Base-by-base conservation (phyloP, 768 basidiomycete species). In the Pisolithus microcarpus region DNA sequence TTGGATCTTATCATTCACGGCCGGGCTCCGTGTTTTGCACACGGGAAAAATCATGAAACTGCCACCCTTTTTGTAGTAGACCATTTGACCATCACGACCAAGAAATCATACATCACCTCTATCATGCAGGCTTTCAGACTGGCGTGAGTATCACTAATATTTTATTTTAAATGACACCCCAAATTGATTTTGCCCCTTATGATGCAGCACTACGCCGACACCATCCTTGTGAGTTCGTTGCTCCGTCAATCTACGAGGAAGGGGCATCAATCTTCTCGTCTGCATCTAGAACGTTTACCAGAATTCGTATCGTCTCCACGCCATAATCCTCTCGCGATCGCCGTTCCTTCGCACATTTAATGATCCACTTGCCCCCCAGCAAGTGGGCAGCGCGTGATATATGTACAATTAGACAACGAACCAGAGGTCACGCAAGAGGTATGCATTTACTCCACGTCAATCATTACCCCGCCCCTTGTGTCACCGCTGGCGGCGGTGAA, bases 371-470 rank as follows among this genome's bases (percentile, higher is more conserved):
- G 85, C 31, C 83, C 84, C 23, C 82, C 81, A 67, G 71, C 74
- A 36, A 75, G 75, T 52, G 82, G 78, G 13, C 81, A 83, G 59
- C 79, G 83, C 57, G 73, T 79, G 49, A 79, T 93, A 59, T 85
- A 84, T 63, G 79, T 91, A 49, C 78, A 82, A 55, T 72, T 92
- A 54, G 83, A 86, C 59, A 78, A 80, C 54, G 85, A 91, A 58
- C 87, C 86, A 45, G 84, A 88, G 67, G 82, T 93, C 51, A 89
- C 86, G 15, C 80, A 83, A 63, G 88, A 92, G 77, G 91, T 91
- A 70, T 53, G 82, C 70, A 48, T 52, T 54, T 30, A 39, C 23
- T 54, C 44, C 55, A 48, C 52, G 55, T 59, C 44, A 54, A 19
- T 55, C 53, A 44, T 54, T 44, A 56, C 50, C 60, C 61, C 55